These are phyloP conservation scores for Cantharellus anzutake DNA, from an alignment of 768 basidiomycete species.

Conservation along the genomic window DNA sequence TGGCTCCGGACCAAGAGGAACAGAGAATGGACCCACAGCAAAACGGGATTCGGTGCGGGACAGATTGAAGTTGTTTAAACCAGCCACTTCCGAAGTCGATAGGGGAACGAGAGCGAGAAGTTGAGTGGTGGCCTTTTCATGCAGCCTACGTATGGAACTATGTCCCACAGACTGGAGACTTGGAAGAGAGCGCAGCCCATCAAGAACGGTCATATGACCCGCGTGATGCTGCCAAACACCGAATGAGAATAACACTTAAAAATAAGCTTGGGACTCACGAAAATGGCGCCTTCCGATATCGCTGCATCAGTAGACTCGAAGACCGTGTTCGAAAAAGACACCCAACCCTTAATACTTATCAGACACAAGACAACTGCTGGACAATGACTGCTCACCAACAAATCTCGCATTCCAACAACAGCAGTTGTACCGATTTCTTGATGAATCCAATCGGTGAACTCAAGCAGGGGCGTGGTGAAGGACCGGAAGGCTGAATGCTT, in stretches of 20 bases:
- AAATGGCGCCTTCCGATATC: conserved; percentile 21
- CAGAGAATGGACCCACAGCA: conserved; percentile 55
- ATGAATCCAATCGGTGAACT: conserved; percentile 70
- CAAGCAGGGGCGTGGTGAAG: conserved; percentile 46
- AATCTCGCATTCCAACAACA: conserved; percentile 65
- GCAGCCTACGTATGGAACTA: conserved; percentile 36
- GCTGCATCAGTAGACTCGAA: conserved; percentile 13
- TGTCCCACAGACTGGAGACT: conserved; percentile 18
- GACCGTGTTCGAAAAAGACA: conserved; percentile 60
- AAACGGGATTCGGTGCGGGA: conserved; percentile 12
- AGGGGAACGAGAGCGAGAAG: conserved; percentile 40
- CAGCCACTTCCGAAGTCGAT: neutral
- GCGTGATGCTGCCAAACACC: conserved; percentile 52
- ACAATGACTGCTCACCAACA: conserved; percentile 37
- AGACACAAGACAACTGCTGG: neutral
- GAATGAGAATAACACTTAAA: conserved; percentile 1
- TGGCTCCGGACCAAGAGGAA: conserved; percentile 36
- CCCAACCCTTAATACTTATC: conserved; percentile 54
- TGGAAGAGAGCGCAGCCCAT: conserved; percentile 74
- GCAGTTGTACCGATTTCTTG: conserved; percentile 38
- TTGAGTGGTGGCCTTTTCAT: conserved; percentile 30
- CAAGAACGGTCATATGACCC: conserved; percentile 80
- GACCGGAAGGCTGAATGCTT: conserved; percentile 27
- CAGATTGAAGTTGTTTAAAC: neutral
- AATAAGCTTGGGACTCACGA: conserved; percentile 30